phyloP scores from a whole-genome alignment of 768 basidiomycete genomes.

The Lactarius quietus region DNA sequence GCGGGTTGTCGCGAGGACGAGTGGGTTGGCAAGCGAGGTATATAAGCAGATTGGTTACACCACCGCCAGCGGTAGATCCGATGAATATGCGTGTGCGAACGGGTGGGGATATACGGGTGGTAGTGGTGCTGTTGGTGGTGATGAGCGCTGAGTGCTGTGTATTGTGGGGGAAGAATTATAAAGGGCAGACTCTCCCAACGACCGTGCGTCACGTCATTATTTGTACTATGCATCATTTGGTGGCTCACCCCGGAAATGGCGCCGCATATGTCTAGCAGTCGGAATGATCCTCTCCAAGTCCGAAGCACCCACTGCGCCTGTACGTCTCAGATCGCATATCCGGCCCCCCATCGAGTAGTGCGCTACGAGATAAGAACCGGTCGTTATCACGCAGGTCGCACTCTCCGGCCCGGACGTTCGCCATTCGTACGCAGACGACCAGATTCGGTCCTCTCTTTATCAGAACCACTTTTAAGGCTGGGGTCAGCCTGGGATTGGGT shows the following conservation, averaged over 20 bases:
- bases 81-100: slow-evolving; percentile 14
- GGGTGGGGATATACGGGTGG: neutral
- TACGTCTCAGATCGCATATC: slow-evolving; percentile 2
- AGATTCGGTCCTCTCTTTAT: slow-evolving; percentile 2
- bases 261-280: slow-evolving; percentile 13
- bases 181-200: neutral
- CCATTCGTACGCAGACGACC: neutral
- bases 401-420: neutral
- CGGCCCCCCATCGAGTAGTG: neutral
- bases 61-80: slow-evolving; percentile 26
- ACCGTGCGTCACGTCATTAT: slow-evolving; percentile 6
- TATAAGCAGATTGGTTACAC: neutral
- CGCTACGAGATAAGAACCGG: neutral
- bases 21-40: neutral
- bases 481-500: neutral
- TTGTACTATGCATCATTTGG: neutral
- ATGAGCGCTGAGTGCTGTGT: neutral
- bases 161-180: neutral
- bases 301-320: slow-evolving; percentile 1
- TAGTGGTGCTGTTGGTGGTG: neutral
- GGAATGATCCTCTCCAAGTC: slow-evolving; percentile 1
- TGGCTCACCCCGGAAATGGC: neutral
- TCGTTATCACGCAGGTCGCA: neutral
- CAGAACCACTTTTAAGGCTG: neutral
- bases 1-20: neutral